A percentile compares a stretch with the other conserved stretches of the same genome.
Conservation (phyloP, 2,329 filamentous ascomycete species). For the Sphaceloma murrayae region DNA sequence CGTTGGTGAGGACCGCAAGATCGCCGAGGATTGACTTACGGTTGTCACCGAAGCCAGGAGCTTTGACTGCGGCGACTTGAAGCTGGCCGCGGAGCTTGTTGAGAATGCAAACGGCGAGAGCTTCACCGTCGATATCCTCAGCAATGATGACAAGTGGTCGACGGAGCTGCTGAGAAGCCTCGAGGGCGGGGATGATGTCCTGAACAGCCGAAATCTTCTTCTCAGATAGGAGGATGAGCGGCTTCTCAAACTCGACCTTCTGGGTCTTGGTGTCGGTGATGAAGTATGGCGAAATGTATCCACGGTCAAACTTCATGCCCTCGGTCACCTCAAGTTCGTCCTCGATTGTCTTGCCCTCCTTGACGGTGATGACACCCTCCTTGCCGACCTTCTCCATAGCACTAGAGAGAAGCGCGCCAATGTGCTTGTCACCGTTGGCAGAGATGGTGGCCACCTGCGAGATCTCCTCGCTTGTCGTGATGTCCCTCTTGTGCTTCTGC, state of each 20-base stretch:
- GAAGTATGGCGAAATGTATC: slow-evolving; percentile 98
- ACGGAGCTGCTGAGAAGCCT: slow-evolving; percentile 90
- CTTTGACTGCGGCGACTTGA: slow-evolving; percentile 97
- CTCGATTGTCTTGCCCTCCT: slow-evolving; percentile 97
- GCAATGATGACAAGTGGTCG: slow-evolving; percentile 96
- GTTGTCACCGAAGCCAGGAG: slow-evolving; percentile 98
- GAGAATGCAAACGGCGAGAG: slow-evolving; percentile 95
- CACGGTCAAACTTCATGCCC: slow-evolving; percentile 99
- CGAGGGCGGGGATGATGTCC: slow-evolving; percentile 95
- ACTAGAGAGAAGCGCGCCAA: slow-evolving; percentile 90
- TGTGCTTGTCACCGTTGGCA: slow-evolving; percentile 91
- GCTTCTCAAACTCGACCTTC: slow-evolving; percentile 99
- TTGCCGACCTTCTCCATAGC: slow-evolving; percentile 99
- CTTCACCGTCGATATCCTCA: slow-evolving; percentile 98
- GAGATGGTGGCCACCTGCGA: slow-evolving; percentile 97
- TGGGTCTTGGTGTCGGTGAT: slow-evolving; percentile 98
- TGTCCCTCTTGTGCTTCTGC: slow-evolving; percentile 92
- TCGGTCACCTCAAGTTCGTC: slow-evolving; percentile 98
- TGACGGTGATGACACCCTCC: slow-evolving; percentile 99
- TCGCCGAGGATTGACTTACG: slow-evolving; percentile 99
- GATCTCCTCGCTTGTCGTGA: slow-evolving; percentile 94
- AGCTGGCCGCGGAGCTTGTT: slow-evolving; percentile 99
- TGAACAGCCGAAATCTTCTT: slow-evolving; percentile 99
- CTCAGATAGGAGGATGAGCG: slow-evolving; percentile 93
- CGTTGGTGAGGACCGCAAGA: slow-evolving; percentile 89